Evolutionary conservation across 2,329 filamentous ascomycete species (phyloP).

Genomic region (Phaeosphaeriaceae sp.): DNA sequence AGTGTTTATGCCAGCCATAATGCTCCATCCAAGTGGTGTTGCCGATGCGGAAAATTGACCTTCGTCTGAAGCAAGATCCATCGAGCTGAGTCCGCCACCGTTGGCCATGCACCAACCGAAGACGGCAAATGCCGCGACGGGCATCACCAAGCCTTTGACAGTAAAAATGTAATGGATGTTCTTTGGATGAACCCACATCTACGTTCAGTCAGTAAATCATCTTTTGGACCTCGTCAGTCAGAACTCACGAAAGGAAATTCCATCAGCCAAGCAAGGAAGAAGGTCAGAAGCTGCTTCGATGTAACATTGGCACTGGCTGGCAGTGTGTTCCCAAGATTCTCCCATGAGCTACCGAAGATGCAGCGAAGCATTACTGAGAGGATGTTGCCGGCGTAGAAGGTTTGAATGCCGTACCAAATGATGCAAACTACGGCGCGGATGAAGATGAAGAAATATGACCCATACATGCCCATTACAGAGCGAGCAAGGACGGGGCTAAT

Average conservation of each 20-base stretch:
- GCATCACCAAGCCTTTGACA: slow-evolving; percentile 40
- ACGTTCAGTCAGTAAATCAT: not conserved
- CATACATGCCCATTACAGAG: slow-evolving; percentile 42
- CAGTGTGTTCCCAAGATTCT: slow-evolving; percentile 37
- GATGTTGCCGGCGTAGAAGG: slow-evolving; percentile 37
- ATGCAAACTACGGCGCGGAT: slow-evolving; percentile 46
- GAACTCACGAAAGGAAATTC: slow-evolving; percentile 34
- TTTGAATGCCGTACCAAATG: slow-evolving; percentile 48
- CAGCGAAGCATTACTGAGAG: slow-evolving; percentile 48
- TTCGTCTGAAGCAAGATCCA: slow-evolving; percentile 16
- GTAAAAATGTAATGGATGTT: slow-evolving; percentile 36
- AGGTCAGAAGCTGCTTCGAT: slow-evolving; percentile 41
- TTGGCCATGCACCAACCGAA: slow-evolving; percentile 47
- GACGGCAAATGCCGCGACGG: slow-evolving; percentile 41
- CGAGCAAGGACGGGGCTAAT: slow-evolving; percentile 22
- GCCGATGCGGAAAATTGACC: too few relatives aligned
- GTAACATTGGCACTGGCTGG: slow-evolving; percentile 41
- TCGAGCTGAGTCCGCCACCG: slow-evolving; percentile 34
- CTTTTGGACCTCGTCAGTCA: not conserved
- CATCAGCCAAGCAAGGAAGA: slow-evolving; percentile 40
- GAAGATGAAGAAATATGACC: slow-evolving; percentile 51
- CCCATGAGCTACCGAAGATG: slow-evolving; percentile 49
- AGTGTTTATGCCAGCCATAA: slow-evolving; percentile 53
- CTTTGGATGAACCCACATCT: slow-evolving; percentile 42
- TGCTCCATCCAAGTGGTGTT: slow-evolving; percentile 43